Evolutionary conservation across 257 asterid genomes (phyloP).

Genomic region (Cynanchum wilfordii): DNA sequence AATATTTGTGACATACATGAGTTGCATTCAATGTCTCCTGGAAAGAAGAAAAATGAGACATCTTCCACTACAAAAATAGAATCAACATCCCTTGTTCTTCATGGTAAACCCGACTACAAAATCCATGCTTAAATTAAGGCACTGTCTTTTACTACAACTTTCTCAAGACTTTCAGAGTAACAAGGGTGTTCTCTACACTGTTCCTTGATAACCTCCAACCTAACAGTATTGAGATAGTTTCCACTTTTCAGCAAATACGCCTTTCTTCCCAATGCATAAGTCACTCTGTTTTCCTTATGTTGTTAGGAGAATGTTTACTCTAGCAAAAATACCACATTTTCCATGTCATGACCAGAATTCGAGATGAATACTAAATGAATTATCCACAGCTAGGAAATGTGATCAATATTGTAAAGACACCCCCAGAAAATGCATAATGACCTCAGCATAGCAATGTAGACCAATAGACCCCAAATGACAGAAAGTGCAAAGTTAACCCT

Average conservation of each 20-base stretch:
- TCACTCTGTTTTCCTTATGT: too few species aligned
- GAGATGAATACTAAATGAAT: background rate
- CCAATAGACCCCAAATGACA: background rate
- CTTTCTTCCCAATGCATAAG: too few species aligned
- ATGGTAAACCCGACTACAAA: too few species aligned
- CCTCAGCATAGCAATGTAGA: background rate
- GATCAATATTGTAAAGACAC: background rate
- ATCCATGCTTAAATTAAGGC: too few species aligned
- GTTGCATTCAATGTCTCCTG: too few species aligned
- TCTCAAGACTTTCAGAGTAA: background rate
- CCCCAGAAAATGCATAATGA: background rate
- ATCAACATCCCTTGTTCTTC: too few species aligned
- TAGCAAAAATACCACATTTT: background rate
- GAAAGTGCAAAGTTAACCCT: too few species aligned
- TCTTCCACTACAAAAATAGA: too few species aligned
- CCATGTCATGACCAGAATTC: background rate
- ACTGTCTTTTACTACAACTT: background rate
- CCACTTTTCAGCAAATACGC: too few species aligned
- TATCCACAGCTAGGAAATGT: too few species aligned
- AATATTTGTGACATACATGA: too few species aligned
- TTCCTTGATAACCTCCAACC: background rate
- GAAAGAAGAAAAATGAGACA: too few species aligned
- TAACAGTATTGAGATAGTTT: background rate
- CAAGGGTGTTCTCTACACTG: background rate
- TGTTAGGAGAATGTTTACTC: background rate